phyloP scores from a whole-genome alignment of 768 basidiomycete genomes.

The Leccinum arenicola region DNA sequence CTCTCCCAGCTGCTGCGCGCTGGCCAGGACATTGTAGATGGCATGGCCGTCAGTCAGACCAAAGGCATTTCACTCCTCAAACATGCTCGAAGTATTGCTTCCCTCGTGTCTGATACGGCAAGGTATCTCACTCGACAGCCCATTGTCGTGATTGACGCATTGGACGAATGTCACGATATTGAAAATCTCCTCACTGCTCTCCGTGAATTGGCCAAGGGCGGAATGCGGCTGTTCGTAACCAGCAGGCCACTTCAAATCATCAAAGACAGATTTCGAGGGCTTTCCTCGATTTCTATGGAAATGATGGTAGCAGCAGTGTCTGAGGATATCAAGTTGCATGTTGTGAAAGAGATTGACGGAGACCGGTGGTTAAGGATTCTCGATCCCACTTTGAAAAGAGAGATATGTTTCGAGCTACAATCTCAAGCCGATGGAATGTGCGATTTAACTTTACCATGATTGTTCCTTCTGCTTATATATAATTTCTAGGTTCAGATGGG shows the following conservation, averaged over 20 bases:
- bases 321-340: slow-evolving; percentile 10
- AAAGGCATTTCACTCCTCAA: neutral
- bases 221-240: slow-evolving; percentile 13
- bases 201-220: neutral
- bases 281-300: slow-evolving; percentile 12
- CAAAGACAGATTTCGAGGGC: neutral
- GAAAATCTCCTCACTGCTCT: slow-evolving; percentile 6
- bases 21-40: neutral
- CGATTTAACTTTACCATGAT: neutral
- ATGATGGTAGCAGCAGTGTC: neutral
- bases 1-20: slow-evolving; percentile 12
- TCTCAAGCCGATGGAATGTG: slow-evolving; percentile 12
- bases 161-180: slow-evolving; percentile 15
- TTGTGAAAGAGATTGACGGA: slow-evolving; percentile 3
- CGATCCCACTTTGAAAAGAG: neutral
- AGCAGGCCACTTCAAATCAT: slow-evolving; percentile 12
- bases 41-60: neutral
- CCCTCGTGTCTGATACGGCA: neutral
- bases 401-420: slow-evolving; percentile 1
- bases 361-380: slow-evolving; percentile 4
- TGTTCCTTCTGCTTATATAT: neutral
- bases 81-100: neutral
- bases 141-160: slow-evolving; percentile 15
- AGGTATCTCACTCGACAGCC: slow-evolving; percentile 2
- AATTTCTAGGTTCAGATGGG: slow-evolving; percentile 18